A percentile compares a stretch with the other conserved stretches of the same genome.
These are phyloP conservation scores for Talaromyces sp. DNA, from an alignment of 2,329 filamentous ascomycete genomes.

Conservation along the genomic window DNA sequence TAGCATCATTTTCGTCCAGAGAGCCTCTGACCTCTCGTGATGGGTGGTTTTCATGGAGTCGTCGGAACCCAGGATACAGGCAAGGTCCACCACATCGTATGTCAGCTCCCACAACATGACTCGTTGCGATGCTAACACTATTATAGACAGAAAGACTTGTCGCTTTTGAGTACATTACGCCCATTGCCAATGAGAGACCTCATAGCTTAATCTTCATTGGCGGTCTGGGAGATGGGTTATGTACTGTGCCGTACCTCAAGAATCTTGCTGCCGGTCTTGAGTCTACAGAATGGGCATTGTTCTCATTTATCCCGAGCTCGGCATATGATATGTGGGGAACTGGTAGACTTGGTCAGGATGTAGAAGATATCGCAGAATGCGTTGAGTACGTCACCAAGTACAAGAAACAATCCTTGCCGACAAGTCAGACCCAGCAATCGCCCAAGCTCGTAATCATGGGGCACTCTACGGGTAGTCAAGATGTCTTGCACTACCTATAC, in stretches of 20 bases:
- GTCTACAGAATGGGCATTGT: slow-evolving; percentile 51
- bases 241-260: slow-evolving; percentile 54
- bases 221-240: slow-evolving; percentile 57
- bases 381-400: slow-evolving; percentile 49
- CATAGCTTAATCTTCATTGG: slow-evolving; percentile 58
- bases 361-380: slow-evolving; percentile 52
- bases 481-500: slow-evolving; percentile 62
- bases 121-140: not conserved
- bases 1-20: not conserved
- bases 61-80: slow-evolving; percentile 15
- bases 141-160: slow-evolving; percentile 38
- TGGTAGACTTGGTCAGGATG: slow-evolving; percentile 52
- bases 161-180: slow-evolving; percentile 40
- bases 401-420: slow-evolving; percentile 25
- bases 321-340: slow-evolving; percentile 56
- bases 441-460: slow-evolving; percentile 65
- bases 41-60: slow-evolving; percentile 16
- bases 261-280: slow-evolving; percentile 49
- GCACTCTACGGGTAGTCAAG: slow-evolving; percentile 67
- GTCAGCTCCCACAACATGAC: not conserved
- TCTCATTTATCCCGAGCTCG: slow-evolving; percentile 51
- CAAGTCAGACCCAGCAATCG: slow-evolving; percentile 10
- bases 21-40: not conserved
- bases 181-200: slow-evolving; percentile 29
- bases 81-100: slow-evolving; percentile 17